A percentile compares a stretch with the other conserved stretches of the same genome.
Conservation (phyloP, 148 eudicot species). For the Amaranthus palmeri region DNA sequence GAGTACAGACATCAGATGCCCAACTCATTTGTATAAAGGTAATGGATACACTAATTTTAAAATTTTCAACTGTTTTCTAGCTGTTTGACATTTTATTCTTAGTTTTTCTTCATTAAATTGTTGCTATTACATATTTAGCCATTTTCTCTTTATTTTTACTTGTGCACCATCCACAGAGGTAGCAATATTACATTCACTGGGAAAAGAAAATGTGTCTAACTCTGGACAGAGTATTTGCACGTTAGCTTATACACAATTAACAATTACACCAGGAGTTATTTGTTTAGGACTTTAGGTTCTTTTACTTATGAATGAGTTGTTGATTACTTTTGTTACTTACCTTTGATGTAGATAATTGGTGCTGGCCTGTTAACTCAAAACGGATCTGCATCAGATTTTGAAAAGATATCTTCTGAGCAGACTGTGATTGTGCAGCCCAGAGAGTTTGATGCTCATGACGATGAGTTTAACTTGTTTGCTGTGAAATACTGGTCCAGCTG, state of each 20-base stretch:
- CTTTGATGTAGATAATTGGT: slow-evolving; percentile 67
- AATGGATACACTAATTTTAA: slow-evolving; percentile 7
- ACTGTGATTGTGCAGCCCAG: slow-evolving; percentile 22
- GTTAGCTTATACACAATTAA: too few relatives aligned
- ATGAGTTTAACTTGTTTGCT: slow-evolving; percentile 44
- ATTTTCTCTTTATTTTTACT: background rate
- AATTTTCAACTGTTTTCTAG: background rate
- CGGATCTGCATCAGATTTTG: slow-evolving; percentile 38
- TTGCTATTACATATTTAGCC: background rate
- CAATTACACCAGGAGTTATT: too few relatives aligned
- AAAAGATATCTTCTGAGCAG: slow-evolving; percentile 31
- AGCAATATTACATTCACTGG: background rate
- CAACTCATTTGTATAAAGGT: slow-evolving; percentile 87
- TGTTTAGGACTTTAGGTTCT: background rate
- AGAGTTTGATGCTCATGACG: slow-evolving; percentile 33
- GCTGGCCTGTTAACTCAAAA: slow-evolving; percentile 70
- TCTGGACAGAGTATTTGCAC: background rate
- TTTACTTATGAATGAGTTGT: background rate
- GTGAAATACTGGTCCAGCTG: slow-evolving; percentile 60
- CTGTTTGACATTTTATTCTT: background rate
- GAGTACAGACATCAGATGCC: slow-evolving; percentile 58
- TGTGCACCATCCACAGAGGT: background rate
- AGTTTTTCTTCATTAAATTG: background rate
- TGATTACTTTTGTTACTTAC: slow-evolving; percentile 1
- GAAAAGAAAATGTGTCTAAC: background rate